Evolutionary conservation across 1,284 basidiomycete species (phyloP), one percentile per base, ranked within the genome.

Genomic region (Meira nashicola): DNA sequence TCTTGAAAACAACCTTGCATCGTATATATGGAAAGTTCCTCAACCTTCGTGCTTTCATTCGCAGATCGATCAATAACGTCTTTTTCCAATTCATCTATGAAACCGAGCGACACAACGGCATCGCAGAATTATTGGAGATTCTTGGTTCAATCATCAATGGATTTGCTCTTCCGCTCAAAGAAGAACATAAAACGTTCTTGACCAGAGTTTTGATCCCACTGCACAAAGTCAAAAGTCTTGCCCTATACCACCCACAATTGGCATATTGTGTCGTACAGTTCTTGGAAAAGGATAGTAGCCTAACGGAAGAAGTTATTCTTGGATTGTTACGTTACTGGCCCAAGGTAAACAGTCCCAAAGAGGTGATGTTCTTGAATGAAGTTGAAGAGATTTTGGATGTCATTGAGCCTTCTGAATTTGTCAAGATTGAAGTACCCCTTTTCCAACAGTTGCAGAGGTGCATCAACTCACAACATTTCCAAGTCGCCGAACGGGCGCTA

Each of bases 281-380:
- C 83, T 81, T 98, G 62, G 95, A 99, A 79, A 99, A 99, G 83
- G 95, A 98, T 72, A 85, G 91, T 1, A 79, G 84, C 3, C 83
- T 98, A 56, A 95, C 93, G 19, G 91, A 97, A 80, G 93, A 97
- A 59, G 95, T 99, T 39, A 88, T 98, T 78, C 82, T 94, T 57
- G 95, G 95, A 17, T 83, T 99, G 19, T 84, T 99, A 77, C 89
- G 90, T 76, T 99, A 86, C 81, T 99, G 95, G 95, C 95, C 95
- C 47, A 98, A 98, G 81, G 94, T 98, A 73, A 98, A 98, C 80
- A 94, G 91, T 50, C 93, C 92, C n/a, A 99, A 99, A 81, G 95
- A 98, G 79, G 95, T 98, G 80, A 98, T 99, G 95, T 98, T 92
- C 83, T 83, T 99, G 66, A 98, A 97, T 81, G 95, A 99, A 82